phyloP scores from a whole-genome alignment of 768 basidiomycete genomes.

The Suillus subalutaceus region DNA sequence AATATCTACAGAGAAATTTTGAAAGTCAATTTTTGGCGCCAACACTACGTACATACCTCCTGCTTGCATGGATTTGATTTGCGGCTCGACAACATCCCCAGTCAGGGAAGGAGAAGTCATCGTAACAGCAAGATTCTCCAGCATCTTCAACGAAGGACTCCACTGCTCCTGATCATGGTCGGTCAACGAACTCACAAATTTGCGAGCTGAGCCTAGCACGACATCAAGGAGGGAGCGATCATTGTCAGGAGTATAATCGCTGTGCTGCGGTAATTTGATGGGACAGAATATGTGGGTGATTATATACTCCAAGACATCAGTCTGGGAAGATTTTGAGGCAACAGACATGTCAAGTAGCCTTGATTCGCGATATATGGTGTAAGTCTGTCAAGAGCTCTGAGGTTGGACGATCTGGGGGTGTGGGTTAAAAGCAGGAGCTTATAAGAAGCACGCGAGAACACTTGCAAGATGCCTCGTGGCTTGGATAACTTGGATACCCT shows the following conservation, averaged over 20 bases:
- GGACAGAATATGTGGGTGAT: slow-evolving; percentile 18
- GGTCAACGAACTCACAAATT: slow-evolving; percentile 19
- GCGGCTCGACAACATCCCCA: slow-evolving; percentile 5
- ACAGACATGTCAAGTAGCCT: background rate
- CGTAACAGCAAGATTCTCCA: slow-evolving; percentile 8
- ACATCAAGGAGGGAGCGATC: slow-evolving; percentile 28
- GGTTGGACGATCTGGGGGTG: background rate
- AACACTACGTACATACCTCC: slow-evolving; percentile 24
- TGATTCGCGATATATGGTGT: background rate
- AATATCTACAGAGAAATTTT: slow-evolving; percentile 31
- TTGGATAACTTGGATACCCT: background rate
- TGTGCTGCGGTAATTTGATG: slow-evolving; percentile 20
- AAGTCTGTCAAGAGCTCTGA: background rate
- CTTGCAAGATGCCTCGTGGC: background rate
- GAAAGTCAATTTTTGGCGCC: background rate
- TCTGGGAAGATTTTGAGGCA: background rate
- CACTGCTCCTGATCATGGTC: slow-evolving; percentile 22
- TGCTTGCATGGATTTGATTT: slow-evolving; percentile 22
- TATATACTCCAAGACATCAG: slow-evolving; percentile 9
- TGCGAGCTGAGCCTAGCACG: slow-evolving; percentile 21
- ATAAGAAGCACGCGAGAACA: background rate
- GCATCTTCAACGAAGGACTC: slow-evolving; percentile 29
- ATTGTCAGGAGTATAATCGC: slow-evolving; percentile 24
- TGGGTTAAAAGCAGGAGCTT: background rate
- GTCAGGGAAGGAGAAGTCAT: slow-evolving; percentile 10